Base-by-base conservation (phyloP, 768 basidiomycete genomes). In the Daedaleopsis nitida region DNA sequence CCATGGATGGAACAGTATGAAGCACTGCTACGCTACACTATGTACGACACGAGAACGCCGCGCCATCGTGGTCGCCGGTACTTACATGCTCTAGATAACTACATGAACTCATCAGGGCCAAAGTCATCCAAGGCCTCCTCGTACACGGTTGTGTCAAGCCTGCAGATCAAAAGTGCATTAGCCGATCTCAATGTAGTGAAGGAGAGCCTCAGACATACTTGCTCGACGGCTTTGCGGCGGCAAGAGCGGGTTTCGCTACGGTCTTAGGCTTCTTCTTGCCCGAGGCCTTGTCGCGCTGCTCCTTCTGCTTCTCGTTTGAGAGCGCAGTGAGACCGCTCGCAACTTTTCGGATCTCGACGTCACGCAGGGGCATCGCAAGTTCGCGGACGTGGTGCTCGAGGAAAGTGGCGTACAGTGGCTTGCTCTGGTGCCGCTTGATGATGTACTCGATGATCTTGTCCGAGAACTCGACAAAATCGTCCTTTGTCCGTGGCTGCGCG, bases 221-320 rank as follows among this genome's bases (percentile, higher is more conserved):
- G 68, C 72, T 78, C n/a, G 82, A 75, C 14, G 80, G 70, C 75
- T 94, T 96, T 21, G 82, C 78, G 17, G 86, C 83, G 1, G 92
- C 94, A 38, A 97, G 75, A 5, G 74, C 83, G 23, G 96, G 95
- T 72, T 92, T 97, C 17, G 80, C 73, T 0, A 82, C 74, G 8
- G 80, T 75, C 76, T 91, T 91, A 48, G 81, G 76, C 78, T 96
- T 96, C 80, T 94, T 96, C 84, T 96, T 97, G 34, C 94, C 93
- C 61, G 85, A 88, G 2, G 86, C 81, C 73, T 90, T 92, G 38
- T 95, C 93, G 64, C 89, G 83, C 67, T 89, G 87, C 71, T 93
- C 93, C 76, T 86, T 92, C 77, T 96, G 92, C 78, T 98, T 99
- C 78, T 96, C 94, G 69, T 96, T 98, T 52, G 94, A 91, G 7